Base-by-base conservation (phyloP, 768 basidiomycete species). In the Lactifluus hygrophoroides region DNA sequence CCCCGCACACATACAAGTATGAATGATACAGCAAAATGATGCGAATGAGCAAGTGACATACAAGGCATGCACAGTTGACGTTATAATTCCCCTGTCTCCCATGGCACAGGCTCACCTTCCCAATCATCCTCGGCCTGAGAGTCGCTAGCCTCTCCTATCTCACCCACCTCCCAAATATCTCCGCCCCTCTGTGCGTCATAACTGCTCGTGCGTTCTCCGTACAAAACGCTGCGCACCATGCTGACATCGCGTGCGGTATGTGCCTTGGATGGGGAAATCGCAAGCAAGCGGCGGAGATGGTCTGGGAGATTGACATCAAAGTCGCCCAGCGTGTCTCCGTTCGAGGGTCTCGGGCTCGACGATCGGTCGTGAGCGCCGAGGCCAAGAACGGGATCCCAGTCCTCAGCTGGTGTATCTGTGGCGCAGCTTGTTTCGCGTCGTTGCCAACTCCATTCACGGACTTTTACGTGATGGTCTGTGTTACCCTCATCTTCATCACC, bases 51-150 rank as follows among this genome's bases (percentile, higher is more conserved):
- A 63, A 65, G 65, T 53, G 68, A 71, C 73, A 70, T 69, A 40
- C 63, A 63, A 43, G 37, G 49, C 46, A 30, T 44, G 28, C 14
- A 54, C 21, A 47, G 59, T 55, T 19, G 49, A 32, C 53, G 57
- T 71, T 78, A 90, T 70, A 91, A 65, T 65, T 89, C 89, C 52
- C 82, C 89, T 9, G 81, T 76, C 70, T 86, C 86, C 89, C 89
- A 91, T 59, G 88, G 85, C 35, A 90, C 78, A 37, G 85, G 84
- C 69, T 90, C 88, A 35, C 85, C 82, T 70, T 90, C 89, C 89
- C 89, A 91, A 37, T 73, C 72, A 27, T 72, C 72, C 34, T 69
- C 68, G 34, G 58, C 65, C 38, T 67, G 65, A 8, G 46, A 54
- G 54, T 60, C 58, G 28, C 48, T 53, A 17, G 70, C 72, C 35